Evolutionary conservation across 73 alveolate genomes (phyloP).

Genomic region (Stentor roeselii): DNA sequence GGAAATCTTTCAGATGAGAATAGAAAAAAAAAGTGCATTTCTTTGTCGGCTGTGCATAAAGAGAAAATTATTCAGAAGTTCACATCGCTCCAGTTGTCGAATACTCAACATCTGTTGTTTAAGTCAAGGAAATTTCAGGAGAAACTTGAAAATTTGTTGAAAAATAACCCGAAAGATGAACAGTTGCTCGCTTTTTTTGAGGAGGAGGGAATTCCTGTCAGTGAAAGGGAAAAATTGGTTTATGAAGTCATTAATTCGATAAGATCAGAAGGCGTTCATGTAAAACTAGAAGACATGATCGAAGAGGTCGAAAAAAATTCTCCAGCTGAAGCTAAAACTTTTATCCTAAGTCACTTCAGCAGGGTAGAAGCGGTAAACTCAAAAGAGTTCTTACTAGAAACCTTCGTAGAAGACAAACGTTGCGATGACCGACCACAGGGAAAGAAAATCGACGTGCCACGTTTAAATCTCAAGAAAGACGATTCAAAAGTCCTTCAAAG

Average conservation of each 20-base stretch:
- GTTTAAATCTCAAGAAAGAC: too few species aligned
- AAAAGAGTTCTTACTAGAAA: too few species aligned
- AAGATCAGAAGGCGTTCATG: neutral
- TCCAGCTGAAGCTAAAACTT: too few species aligned
- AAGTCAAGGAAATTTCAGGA: neutral
- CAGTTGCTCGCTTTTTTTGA: neutral
- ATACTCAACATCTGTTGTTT: neutral
- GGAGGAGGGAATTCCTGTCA: constrained; percentile 18
- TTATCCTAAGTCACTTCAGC: too few species aligned
- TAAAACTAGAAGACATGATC: neutral
- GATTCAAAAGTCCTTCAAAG: too few species aligned
- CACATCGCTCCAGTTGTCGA: neutral
- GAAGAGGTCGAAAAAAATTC: neutral
- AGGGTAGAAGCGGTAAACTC: too few species aligned
- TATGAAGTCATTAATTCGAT: neutral
- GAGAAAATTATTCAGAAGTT: neutral
- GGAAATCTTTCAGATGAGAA: neutral
- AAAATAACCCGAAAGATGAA: neutral
- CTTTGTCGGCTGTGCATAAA: neutral
- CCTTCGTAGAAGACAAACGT: too few species aligned
- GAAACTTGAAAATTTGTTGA: neutral
- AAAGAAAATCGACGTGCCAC: too few species aligned
- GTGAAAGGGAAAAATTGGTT: neutral
- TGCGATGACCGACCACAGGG: too few species aligned
- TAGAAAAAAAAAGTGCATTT: neutral